These are phyloP conservation scores for Maudiozyma serrabonitensis DNA, from an alignment of 805 yeast genomes.

Conservation along the genomic window DNA sequence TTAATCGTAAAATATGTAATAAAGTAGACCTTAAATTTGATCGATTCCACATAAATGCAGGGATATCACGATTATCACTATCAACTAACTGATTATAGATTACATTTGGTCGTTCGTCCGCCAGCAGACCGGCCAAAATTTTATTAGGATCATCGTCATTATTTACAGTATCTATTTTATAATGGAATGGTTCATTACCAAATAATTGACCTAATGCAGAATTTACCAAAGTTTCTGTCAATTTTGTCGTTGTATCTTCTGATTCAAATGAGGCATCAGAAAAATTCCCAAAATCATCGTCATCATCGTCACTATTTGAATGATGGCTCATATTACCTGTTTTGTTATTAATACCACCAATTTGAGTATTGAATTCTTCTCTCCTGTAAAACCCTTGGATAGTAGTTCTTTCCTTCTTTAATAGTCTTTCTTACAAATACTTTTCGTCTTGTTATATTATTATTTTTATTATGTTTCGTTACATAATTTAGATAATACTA, in stretches of 20 bases:
- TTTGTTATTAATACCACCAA: no score
- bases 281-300: conserved; percentile 30
- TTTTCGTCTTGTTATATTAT: no score
- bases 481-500: no score
- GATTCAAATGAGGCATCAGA: conserved; percentile 26
- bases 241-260: neutral
- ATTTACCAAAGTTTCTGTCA: neutral
- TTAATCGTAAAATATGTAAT: conserved; percentile 20
- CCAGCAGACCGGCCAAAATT: conserved; percentile 11
- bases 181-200: neutral
- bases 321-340: no score
- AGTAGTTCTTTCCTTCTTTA: no score
- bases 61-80: conserved; percentile 9
- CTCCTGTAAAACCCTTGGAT: no score
- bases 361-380: no score
- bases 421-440: no score
- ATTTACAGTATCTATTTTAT: neutral
- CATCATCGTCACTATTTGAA: conserved; percentile 11
- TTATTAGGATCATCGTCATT: neutral
- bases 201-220: conserved; percentile 4
- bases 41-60: conserved; percentile 23
- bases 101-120: conserved; percentile 22
- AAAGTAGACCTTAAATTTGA: conserved; percentile 19
- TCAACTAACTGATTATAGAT: conserved; percentile 26
- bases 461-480: no score